These are phyloP conservation scores for Xylariaceae sp. DNA, from an alignment of 2,329 filamentous ascomycete genomes.

Conservation along the genomic window DNA sequence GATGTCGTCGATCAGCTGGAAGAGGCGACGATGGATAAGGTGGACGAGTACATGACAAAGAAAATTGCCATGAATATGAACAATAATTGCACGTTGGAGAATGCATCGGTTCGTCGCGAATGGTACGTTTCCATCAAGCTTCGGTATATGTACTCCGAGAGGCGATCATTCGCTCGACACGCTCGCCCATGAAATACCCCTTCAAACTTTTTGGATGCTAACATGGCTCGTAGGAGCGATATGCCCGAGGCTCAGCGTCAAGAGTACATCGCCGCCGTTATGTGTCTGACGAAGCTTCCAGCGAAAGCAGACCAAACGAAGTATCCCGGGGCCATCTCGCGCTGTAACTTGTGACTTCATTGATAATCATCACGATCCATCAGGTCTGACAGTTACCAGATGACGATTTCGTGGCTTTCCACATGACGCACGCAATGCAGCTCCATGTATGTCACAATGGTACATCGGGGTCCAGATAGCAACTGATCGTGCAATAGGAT, in stretches of 20 bases:
- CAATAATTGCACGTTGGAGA: slow-evolving; percentile 31
- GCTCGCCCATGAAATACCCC: too few relatives aligned
- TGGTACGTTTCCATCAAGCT: slow-evolving; percentile 21
- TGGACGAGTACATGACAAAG: slow-evolving; percentile 25
- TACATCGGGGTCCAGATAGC: too few relatives aligned
- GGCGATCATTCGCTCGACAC: too few relatives aligned
- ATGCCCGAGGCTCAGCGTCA: slow-evolving; percentile 26
- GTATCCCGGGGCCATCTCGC: slow-evolving; percentile 30
- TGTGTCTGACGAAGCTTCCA: slow-evolving; percentile 29
- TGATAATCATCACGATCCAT: too few relatives aligned
- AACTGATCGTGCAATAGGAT: neutral
- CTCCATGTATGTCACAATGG: slow-evolving; percentile 21
- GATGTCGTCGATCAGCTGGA: slow-evolving; percentile 31
- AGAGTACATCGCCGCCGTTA: slow-evolving; percentile 30
- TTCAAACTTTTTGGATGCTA: neutral
- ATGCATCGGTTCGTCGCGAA: slow-evolving; percentile 27
- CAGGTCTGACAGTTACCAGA: neutral
- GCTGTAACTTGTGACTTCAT: slow-evolving; percentile 10
- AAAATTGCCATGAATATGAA: slow-evolving; percentile 24
- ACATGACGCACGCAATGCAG: slow-evolving; percentile 30
- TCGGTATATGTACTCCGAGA: neutral
- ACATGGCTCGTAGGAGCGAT: slow-evolving; percentile 26
- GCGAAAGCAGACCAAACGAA: slow-evolving; percentile 22
- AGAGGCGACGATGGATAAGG: slow-evolving; percentile 28
- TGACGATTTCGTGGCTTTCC: slow-evolving; percentile 32